phyloP scores from a whole-genome alignment of 2,329 filamentous ascomycete species.

The Cladorrhinum sp. region DNA sequence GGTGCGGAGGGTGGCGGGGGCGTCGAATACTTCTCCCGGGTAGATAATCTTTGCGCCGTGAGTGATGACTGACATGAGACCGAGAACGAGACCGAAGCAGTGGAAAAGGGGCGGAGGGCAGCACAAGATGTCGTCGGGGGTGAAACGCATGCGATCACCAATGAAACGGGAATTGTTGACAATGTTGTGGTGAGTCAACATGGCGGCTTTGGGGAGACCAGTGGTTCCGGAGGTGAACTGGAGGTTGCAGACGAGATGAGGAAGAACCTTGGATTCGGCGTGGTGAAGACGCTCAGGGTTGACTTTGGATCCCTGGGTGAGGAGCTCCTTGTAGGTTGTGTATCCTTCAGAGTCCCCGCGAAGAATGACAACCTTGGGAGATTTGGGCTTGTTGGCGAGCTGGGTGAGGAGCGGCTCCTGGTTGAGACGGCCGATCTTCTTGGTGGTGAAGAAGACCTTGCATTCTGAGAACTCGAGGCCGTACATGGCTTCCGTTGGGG shows the following conservation, averaged over 20 bases:
- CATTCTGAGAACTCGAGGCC: constrained; percentile 69
- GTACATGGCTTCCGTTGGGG: constrained; percentile 67
- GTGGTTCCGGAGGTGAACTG: constrained; percentile 77
- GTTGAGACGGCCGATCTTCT: constrained; percentile 62
- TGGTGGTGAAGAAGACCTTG: constrained; percentile 70
- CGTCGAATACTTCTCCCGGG: constrained; percentile 70
- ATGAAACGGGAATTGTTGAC: constrained; percentile 68
- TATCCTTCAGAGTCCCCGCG: constrained; percentile 53
- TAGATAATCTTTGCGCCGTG: constrained; percentile 76
- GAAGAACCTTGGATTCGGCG: constrained; percentile 53
- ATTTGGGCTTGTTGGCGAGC: constrained; percentile 45
- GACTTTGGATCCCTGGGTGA: constrained; percentile 49
- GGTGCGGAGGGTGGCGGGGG: constrained; percentile 61
- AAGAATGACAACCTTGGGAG: constrained; percentile 58
- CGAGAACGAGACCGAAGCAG: constrained; percentile 78
- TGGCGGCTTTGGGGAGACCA: constrained; percentile 68
- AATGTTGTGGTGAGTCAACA: constrained; percentile 66
- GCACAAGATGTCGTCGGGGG: constrained; percentile 65
- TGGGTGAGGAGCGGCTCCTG: constrained; percentile 58
- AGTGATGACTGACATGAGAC: constrained; percentile 67
- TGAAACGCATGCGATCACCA: constrained; percentile 70
- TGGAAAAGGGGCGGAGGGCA: constrained; percentile 84
- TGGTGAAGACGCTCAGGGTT: constrained; percentile 50
- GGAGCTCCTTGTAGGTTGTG: constrained; percentile 57
- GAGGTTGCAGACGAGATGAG: constrained; percentile 68